Conservation (phyloP, 345 rosid species). For the Mangifera indica region DNA sequence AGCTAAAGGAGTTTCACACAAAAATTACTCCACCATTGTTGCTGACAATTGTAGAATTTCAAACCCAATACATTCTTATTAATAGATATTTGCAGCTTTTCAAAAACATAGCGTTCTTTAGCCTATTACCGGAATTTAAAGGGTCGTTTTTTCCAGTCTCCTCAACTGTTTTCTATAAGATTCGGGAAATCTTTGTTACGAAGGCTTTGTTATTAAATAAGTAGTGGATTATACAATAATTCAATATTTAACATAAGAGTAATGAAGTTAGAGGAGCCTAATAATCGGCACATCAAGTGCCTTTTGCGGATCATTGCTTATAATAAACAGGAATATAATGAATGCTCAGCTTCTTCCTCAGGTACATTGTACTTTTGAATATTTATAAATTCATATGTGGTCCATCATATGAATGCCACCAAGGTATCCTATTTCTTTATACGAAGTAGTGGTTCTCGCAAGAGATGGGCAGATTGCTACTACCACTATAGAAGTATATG, state of each 20-base stretch:
- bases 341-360: slow-evolving; percentile 1
- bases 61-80: no score
- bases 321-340: slow-evolving; percentile 7
- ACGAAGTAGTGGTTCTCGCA: not conserved
- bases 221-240: not conserved
- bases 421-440: not conserved
- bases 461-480: no score
- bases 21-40: no score
- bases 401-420: not conserved
- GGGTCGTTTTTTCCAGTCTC: no score
- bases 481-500: no score
- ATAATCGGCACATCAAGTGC: slow-evolving; percentile 11
- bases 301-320: slow-evolving; percentile 10
- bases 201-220: not conserved
- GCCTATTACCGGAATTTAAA: no score
- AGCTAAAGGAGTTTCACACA: no score
- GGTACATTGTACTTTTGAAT: not conserved
- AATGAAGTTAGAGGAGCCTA: not conserved
- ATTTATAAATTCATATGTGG: not conserved
- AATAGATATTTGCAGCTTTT: no score
- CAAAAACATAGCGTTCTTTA: no score
- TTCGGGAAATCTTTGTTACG: not conserved
- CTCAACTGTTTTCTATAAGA: not conserved
- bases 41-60: no score
- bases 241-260: not conserved